Base-by-base conservation (phyloP, 345 rosid genomes). In the Clarkia xantiana region DNA sequence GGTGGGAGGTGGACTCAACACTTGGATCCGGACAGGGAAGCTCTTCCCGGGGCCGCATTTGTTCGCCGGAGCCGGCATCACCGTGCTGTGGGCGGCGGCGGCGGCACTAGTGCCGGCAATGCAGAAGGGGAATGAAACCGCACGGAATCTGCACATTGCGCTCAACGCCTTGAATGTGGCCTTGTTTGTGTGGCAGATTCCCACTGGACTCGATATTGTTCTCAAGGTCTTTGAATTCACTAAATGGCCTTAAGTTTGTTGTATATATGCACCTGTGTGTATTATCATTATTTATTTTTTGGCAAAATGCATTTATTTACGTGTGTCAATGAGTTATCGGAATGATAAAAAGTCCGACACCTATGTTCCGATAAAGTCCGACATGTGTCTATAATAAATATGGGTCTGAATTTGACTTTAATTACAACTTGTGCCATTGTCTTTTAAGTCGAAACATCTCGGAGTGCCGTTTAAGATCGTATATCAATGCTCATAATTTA, bases 21-120 rank as follows among this genome's bases (percentile, higher is more conserved):
- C 97, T 18, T 82, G 82, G 80, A 63, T 79, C 36, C 75, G 97
- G 60, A 63, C 95, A 0, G 94, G 97, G 57, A 85, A 82, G 77
- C 76, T 89, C 17, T 89, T 89, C 65, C 97, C 97, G 10, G 97
- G 95, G n/a, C 97, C 95, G 45, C 97, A 90, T 77, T 76, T 90
- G 70, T 90, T 75, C 52, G 86, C 86, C 5, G 97, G 95, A 53
- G 84, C 95, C 69, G 84, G 95, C 83, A 85, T 85, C 40, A 85
- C 95, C 23, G 86, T 75, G 57, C 49, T 89, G 14, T 89, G 95
- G 94, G 94, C 95, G 3, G 74, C 67, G 0, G 88, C 95, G 0
- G 94, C 95, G 0, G 80, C 95, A 14, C 69, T 82, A 11, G 97
- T 85, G 16, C 97, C 95, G 12, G 71, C 87, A 16, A 85, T 82